Base-by-base conservation (phyloP, 331 rosid species). In the Malus hybrid region DNA sequence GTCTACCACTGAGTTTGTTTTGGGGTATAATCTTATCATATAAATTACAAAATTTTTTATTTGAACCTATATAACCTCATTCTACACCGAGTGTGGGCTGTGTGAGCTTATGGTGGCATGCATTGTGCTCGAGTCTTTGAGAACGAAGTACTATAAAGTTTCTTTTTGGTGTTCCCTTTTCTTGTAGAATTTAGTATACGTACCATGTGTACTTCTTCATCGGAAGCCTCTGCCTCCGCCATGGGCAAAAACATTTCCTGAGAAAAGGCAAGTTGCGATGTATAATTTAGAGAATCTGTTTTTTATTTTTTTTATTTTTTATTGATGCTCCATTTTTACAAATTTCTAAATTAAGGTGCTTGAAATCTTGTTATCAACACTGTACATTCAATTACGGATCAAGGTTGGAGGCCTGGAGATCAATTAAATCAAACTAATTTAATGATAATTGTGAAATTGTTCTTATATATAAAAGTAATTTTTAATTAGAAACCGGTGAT, bases 211-310 rank as follows among this genome's bases (percentile, higher is more conserved):
- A 36, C 1, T 36, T 36, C 44, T 3, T 90, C 98, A 56, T 93
- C 97, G 93, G 89, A 93, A 77, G 97, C 98, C 62, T 93, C 96
- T 15, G 44, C 44, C 44, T 36, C 44, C 44, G 98, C 97, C 44
- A 90, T 90, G 98, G 98, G 92, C 96, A n/a, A 93, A 90, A 80
- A 93, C 96, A 16, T 93, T 90, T 77, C 91, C 91, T 20, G 98
- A 93, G 83, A 93, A 90, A 81, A 90, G 98, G 97, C 89, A 87
- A 48, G 42, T 77, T 63, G 34, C 34, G 2, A 14, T 61, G 4
- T 5, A 11, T 6, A 26, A 61, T 61, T 61, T 24, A 9, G 18
- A 61, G 76, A 61, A 65, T 8, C 44, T 56, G 30, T 55, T 55
- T 61, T 24, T 53, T 11, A 29, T 22, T 22, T 65, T 15, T 57